Evolutionary conservation across 495 filamentous ascomycete species (phyloP).

Genomic region (Podospora pseudocomata): DNA sequence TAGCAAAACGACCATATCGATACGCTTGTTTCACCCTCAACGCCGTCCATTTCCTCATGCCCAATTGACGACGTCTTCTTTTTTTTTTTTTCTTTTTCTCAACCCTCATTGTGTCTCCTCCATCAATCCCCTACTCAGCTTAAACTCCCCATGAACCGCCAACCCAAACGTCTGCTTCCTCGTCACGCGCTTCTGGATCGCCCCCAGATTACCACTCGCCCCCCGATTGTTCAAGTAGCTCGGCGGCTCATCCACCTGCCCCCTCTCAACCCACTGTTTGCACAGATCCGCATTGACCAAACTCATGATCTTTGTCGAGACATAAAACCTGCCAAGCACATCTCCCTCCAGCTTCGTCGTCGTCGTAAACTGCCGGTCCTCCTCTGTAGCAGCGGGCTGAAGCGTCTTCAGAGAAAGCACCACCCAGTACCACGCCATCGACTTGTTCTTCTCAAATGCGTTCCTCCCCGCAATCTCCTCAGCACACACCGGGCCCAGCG

Average conservation of each 20-base stretch:
- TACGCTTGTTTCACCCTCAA: background rate
- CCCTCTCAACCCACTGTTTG: conserved; percentile 23
- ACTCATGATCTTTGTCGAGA: conserved; percentile 35
- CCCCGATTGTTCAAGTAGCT: conserved; percentile 40
- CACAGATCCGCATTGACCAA: conserved; percentile 31
- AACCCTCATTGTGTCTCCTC: conserved; percentile 16
- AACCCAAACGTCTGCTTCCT: conserved; percentile 23
- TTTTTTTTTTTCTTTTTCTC: no score
- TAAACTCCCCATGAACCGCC: conserved; percentile 22
- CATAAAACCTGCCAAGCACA: conserved; percentile 45
- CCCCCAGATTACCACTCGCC: conserved; percentile 25
- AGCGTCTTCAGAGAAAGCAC: conserved; percentile 14
- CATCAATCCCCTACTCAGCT: conserved; percentile 24
- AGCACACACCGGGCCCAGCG: conserved; percentile 32
- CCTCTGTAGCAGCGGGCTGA: conserved; percentile 11
- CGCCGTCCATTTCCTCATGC: background rate
- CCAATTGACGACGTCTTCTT: background rate
- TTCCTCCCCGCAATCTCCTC: conserved; percentile 38
- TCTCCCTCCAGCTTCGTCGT: conserved; percentile 19
- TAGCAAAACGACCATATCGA: background rate
- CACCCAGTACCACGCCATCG: conserved; percentile 34
- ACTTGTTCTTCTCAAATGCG: conserved; percentile 26
- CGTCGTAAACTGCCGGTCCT: background rate
- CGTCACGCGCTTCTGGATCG: conserved; percentile 9
- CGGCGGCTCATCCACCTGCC: conserved; percentile 33